phyloP scores from a whole-genome alignment of 441 rosid genomes.

The Euphorbia celastroides region DNA sequence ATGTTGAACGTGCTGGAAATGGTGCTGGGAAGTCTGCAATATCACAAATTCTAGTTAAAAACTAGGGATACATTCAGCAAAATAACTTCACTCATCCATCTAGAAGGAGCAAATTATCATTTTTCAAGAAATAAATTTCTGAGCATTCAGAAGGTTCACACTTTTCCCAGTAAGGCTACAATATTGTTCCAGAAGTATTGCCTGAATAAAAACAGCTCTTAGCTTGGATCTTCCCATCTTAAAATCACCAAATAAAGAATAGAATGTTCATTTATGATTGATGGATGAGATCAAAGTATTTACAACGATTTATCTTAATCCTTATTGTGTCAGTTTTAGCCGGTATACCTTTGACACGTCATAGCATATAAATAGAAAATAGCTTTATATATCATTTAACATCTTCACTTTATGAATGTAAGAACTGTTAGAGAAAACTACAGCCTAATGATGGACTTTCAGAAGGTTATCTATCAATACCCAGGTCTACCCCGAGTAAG shows the following conservation, averaged over 20 bases:
- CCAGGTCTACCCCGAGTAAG: not conserved
- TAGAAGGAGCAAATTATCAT: not conserved
- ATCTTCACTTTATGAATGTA: not conserved
- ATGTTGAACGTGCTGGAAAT: constrained; percentile 86
- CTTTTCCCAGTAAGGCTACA: not conserved
- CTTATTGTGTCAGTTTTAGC: too few species aligned
- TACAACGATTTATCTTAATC: too few species aligned
- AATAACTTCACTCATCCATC: not conserved
- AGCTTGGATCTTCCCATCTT: too few species aligned
- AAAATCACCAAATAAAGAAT: too few species aligned
- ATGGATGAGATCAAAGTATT: too few species aligned
- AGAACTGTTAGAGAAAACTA: not conserved
- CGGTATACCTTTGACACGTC: too few species aligned
- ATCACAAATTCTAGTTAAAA: not conserved
- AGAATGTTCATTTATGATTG: too few species aligned
- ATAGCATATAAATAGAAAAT: not conserved
- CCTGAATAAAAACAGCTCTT: too few species aligned
- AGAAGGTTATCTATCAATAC: not conserved
- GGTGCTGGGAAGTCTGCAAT: constrained; percentile 77
- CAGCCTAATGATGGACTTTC: not conserved
- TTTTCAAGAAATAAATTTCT: not conserved
- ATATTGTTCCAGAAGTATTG: too few species aligned
- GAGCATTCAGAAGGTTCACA: not conserved
- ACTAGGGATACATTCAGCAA: not conserved
- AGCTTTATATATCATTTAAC: not conserved